Evolutionary conservation across 2,329 filamentous ascomycete genomes (phyloP).

Genomic region (Cladophialophora psammophila): DNA sequence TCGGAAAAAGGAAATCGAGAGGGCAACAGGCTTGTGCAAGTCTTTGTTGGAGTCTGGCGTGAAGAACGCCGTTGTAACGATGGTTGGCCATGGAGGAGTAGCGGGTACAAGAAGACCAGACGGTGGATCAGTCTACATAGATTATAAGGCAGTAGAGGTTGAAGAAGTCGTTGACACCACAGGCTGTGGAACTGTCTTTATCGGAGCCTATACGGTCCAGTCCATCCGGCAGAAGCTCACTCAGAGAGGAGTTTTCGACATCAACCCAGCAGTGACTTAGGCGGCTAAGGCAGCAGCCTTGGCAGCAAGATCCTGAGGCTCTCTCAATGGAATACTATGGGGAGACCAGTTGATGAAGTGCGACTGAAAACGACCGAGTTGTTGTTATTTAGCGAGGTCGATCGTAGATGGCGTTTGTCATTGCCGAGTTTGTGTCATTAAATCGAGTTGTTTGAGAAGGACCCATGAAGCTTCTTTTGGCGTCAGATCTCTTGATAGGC

Average conservation of each 20-base stretch:
- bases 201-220: constrained; percentile 2
- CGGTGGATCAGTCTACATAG: background rate
- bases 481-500: no score
- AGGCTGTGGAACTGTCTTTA: background rate
- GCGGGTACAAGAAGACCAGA: background rate
- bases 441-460: no score
- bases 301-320: background rate
- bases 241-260: background rate
- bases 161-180: constrained; percentile 2
- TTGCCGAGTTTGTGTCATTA: no score
- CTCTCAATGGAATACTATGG: background rate
- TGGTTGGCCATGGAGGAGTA: background rate
- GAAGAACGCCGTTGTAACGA: background rate
- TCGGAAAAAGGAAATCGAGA: background rate
- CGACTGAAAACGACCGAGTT: background rate
- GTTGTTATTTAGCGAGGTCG: background rate
- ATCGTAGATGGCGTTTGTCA: no score
- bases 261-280: background rate
- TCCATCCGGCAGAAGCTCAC: background rate
- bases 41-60: background rate
- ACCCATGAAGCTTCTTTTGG: no score
- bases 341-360: background rate
- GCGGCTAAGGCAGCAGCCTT: constrained; percentile 3
- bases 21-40: background rate
- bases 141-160: background rate